These are phyloP conservation scores for Solanum ossicruentum DNA, from an alignment of 257 asterid species.

Conservation along the genomic window DNA sequence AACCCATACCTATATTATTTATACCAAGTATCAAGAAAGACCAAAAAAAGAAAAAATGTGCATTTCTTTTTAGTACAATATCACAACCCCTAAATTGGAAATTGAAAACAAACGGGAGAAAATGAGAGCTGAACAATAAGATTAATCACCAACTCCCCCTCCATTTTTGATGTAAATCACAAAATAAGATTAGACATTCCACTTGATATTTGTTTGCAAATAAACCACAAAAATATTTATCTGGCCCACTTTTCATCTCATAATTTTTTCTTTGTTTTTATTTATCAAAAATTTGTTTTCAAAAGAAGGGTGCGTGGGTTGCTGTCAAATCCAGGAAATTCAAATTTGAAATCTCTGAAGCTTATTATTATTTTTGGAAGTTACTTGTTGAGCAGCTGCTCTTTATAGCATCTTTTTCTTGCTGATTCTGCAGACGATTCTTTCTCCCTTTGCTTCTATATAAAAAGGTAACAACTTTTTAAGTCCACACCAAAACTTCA, in stretches of 20 bases:
- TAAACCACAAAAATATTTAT: not conserved
- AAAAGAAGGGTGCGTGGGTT: not conserved
- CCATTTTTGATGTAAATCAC: not conserved
- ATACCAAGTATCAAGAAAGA: not conserved
- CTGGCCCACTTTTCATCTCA: not conserved
- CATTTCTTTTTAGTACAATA: not conserved
- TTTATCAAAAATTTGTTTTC: not conserved
- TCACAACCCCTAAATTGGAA: not conserved
- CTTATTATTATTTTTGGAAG: not conserved
- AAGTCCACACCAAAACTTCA: not conserved
- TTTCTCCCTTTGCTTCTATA: not conserved
- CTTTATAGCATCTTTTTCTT: slow-evolving; percentile 7
- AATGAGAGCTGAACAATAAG: not conserved
- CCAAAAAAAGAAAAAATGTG: not conserved
- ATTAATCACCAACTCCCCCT: not conserved
- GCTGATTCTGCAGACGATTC: slow-evolving; percentile 5
- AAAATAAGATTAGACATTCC: not conserved
- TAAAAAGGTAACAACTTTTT: not conserved
- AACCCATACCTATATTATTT: not conserved
- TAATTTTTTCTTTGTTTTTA: not conserved
- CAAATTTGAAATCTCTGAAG: slow-evolving; percentile 30
- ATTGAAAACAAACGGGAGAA: not conserved
- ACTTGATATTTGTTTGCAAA: not conserved
- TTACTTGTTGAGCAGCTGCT: slow-evolving; percentile 9
- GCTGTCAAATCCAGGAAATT: not conserved